Percentiles rank a stretch among this genome's conserved stretches.
Evolutionary conservation across 2,329 filamentous ascomycete species (phyloP).

Genomic region (Xylaria sp.): DNA sequence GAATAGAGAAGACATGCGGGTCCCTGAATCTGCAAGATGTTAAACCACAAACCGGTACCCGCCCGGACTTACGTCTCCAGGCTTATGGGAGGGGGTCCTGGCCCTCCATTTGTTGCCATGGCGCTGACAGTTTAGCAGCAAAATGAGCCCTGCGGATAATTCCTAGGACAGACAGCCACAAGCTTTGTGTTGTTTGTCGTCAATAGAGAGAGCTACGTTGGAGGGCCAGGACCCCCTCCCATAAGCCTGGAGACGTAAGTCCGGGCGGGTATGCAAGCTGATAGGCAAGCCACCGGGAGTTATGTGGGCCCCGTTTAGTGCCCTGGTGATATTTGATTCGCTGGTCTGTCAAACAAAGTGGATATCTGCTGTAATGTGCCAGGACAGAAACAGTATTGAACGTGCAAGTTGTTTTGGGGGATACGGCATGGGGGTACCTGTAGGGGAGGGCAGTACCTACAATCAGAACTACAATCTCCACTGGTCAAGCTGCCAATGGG

Average conservation of each 20-base stretch:
- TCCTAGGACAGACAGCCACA: background rate
- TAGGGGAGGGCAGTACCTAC: too few species aligned
- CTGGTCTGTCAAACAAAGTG: background rate
- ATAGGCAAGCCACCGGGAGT: slow-evolving; percentile 26
- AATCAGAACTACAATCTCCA: background rate
- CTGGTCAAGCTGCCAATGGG: background rate
- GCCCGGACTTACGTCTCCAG: too few species aligned
- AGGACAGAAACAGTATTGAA: background rate
- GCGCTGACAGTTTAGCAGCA: slow-evolving; percentile 4
- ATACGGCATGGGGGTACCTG: background rate
- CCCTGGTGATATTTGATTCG: slow-evolving; percentile 3
- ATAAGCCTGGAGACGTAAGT: too few species aligned
- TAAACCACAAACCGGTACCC: slow-evolving; percentile 30
- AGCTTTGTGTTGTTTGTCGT: background rate
- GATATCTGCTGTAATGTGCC: background rate
- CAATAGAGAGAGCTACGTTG: background rate
- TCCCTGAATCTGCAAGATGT: slow-evolving; percentile 35
- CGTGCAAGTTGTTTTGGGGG: background rate
- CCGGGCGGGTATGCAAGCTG: slow-evolving; percentile 23
- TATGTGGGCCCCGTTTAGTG: slow-evolving; percentile 1
- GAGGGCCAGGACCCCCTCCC: too few species aligned
- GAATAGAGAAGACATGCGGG: slow-evolving; percentile 19
- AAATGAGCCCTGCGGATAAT: background rate
- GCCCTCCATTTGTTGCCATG: slow-evolving; percentile 61
- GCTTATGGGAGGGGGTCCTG: too few species aligned